Evolutionary conservation across 2,329 filamentous ascomycete species (phyloP).

Genomic region (Nothophoma quercina): DNA sequence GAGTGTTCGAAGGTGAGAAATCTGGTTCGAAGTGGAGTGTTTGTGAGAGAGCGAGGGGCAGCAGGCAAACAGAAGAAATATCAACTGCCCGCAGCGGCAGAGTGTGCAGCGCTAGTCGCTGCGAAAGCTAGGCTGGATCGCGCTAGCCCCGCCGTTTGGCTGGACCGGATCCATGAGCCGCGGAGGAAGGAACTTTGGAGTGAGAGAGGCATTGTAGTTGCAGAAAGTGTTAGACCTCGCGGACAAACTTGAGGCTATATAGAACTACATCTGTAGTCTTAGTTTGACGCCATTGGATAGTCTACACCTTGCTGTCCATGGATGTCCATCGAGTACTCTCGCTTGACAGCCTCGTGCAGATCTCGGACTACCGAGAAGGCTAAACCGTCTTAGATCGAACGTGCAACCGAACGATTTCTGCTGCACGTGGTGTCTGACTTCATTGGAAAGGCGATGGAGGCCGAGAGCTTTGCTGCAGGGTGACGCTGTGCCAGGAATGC

Average conservation of each 20-base stretch:
- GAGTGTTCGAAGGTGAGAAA: constrained; percentile 27
- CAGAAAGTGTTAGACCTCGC: not conserved
- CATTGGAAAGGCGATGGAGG: constrained; percentile 3
- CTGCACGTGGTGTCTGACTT: constrained; percentile 18
- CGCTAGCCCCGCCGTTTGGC: constrained; percentile 22
- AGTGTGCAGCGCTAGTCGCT: constrained; percentile 14
- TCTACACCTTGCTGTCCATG: constrained; percentile 14
- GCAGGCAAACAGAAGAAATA: constrained; percentile 33
- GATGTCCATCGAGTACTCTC: constrained; percentile 21
- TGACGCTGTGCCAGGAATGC: constrained; percentile 6
- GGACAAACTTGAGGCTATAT: constrained; percentile 10
- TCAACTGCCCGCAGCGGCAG: constrained; percentile 22
- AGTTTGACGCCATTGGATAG: constrained; percentile 3
- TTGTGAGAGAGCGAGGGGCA: constrained; percentile 25
- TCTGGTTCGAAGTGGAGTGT: constrained; percentile 22
- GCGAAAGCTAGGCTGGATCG: constrained; percentile 13
- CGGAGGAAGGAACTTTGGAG: not conserved
- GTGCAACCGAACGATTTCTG: constrained; percentile 23
- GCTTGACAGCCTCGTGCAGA: constrained; percentile 23
- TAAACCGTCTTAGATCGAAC: constrained; percentile 25
- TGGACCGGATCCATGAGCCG: constrained; percentile 2
- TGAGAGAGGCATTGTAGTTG: constrained; percentile 2
- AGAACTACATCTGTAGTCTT: not conserved
- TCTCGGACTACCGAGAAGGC: constrained; percentile 21
- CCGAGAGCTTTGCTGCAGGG: not conserved